Base-by-base conservation (phyloP, 768 basidiomycete genomes). In the Boletus vinaceobasis region DNA sequence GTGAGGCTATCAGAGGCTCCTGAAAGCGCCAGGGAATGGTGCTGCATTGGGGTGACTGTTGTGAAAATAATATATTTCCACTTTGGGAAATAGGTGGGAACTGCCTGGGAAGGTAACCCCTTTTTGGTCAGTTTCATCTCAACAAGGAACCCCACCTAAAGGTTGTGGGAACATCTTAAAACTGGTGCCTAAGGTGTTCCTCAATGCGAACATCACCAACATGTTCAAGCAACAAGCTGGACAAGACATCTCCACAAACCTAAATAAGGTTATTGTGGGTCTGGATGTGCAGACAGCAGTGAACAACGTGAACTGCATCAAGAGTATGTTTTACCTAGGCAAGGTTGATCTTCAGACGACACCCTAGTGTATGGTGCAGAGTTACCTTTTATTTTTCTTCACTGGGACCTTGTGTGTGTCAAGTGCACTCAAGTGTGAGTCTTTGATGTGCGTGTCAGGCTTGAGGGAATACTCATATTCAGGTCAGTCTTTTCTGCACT, bases 221-320 rank as follows among this genome's bases (percentile, higher is more conserved):
- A 70, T 96, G 1, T 97, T 93, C 77, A 79, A 85, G 71, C 83
- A 91, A 62, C 88, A 84, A 47, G 70, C 88, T 13, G 96, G 96
- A 1, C 84, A 89, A 64, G 97, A 99, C 65, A 78, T 98, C 37
- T 87, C 94, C 11, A 74, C 76, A 35, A 65, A 72, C 1, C 67
- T 99, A 61, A 78, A 89, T 56, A 69, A 71, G 3, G 82, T 85
- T 0, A 71, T 93, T 15, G 77, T 73, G 0, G 65, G 67, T 5
- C 74, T 93, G 74, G 79, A 83, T 54, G 14, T 71, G 32, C 73
- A 57, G 35, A 78, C 73, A 2, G 74, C 74, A 1, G 64, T 72
- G 1, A 65, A 76, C 52, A 82, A 89, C 52, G 63, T 83, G 23
- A 70, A 79, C 43, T 99, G 96, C 65, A 73, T 99, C 58, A 81